Base-by-base conservation (phyloP, 495 filamentous ascomycete species). In the Rostrohypoxylon terebratum region DNA sequence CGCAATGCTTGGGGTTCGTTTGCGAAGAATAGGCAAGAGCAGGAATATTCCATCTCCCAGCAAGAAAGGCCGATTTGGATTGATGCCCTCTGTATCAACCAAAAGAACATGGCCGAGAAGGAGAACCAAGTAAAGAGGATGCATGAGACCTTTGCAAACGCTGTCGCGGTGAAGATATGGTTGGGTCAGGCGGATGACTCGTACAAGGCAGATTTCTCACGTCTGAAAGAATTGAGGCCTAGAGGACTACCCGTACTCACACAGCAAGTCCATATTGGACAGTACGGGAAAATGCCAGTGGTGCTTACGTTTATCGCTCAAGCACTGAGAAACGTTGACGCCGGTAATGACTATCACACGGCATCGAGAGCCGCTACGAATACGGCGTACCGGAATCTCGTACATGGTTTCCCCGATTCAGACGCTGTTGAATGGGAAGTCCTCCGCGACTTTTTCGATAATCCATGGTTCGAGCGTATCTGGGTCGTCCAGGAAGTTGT, bases 71-170 rank as follows among this genome's bases (percentile, higher is more conserved):
- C 51, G 10, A 61, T 80, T 0, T 81, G 79, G 79, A 59, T 80
- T 8, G 77, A 80, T 40, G 67, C 74, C 40, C 64, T 80, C 34
- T 80, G 78, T 59, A 81, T 80, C 68, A 75, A 79, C 66, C 78
- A 81, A 31, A 34, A 7, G 2, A 62, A 77, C 44, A 68, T 65
- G 10, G 62, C 8, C 0, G 75, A 81, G 47, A 80, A 77, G 33
- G 51, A 23, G 0, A 40, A 59, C 1, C 74, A 79, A 23, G 74
- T 80, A 11, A 78, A 68, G 9, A 51, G 65, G 36, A 81, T 80
- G 75, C 68, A 79, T 45, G 28, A 63, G 38, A 73, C 77, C 23
- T 80, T 77, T 44, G 18, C 66, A 44, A 54, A 69, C n/a, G 66
- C 66, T 18, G 21, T 28, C 20, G 54, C 44, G 0, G 71, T 73